Evolutionary conservation across 2,329 filamentous ascomycete genomes (phyloP).

Genomic region (Trichoderma atrobrunneum): DNA sequence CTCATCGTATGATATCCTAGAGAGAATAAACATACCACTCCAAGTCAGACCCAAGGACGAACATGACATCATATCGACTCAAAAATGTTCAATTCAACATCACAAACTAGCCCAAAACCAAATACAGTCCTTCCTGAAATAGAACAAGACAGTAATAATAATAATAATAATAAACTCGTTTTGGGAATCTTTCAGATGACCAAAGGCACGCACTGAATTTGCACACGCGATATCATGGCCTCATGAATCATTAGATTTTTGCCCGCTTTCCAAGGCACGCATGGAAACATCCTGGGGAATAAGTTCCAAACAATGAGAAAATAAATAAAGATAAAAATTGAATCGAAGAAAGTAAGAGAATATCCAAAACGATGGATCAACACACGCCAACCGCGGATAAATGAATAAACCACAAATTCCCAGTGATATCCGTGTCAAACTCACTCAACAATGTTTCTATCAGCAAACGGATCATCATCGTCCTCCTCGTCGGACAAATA

Average conservation of each 20-base stretch:
- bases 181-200: neutral
- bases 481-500: constrained; percentile 51
- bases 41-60: neutral
- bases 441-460: constrained; percentile 64
- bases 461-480: constrained; percentile 84
- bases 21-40: neutral
- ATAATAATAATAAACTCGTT: too few species aligned
- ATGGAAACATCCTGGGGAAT: neutral
- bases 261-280: neutral
- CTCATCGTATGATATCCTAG: neutral
- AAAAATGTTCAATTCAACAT: neutral
- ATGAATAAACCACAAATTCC: neutral
- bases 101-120: neutral
- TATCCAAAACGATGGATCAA: neutral
- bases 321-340: neutral
- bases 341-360: neutral
- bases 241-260: constrained; percentile 10
- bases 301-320: neutral
- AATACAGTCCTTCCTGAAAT: neutral
- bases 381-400: neutral
- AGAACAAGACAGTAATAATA: neutral
- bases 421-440: neutral
- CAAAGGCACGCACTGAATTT: neutral
- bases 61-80: neutral
- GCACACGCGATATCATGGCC: neutral